phyloP scores from a whole-genome alignment of 768 basidiomycete species.

The Leccinum arenicola region DNA sequence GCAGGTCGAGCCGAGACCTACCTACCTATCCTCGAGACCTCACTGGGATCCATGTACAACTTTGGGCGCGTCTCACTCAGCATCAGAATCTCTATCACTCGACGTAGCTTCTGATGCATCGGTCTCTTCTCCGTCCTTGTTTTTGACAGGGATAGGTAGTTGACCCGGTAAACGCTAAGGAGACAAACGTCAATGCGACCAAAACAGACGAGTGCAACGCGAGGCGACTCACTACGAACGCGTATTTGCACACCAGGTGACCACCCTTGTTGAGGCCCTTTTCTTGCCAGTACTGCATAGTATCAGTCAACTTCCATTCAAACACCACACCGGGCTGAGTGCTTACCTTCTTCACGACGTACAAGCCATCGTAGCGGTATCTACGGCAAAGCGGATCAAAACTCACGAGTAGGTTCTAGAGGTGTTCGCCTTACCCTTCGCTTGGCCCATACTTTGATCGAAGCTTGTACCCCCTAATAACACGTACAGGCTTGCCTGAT shows the following conservation, averaged over 20 bases:
- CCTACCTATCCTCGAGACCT: too few relatives aligned
- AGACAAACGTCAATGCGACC: not conserved
- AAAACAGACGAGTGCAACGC: not conserved
- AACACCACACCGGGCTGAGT: not conserved
- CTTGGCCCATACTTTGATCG: constrained; percentile 70
- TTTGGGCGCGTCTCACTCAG: not conserved
- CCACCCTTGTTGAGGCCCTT: constrained; percentile 66
- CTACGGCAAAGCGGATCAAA: constrained; percentile 32
- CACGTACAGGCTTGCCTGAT: constrained; percentile 78
- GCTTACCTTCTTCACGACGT: constrained; percentile 67
- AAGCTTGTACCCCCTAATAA: constrained; percentile 75
- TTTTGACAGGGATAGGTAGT: constrained; percentile 23
- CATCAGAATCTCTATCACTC: constrained; percentile 4
- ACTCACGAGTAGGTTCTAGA: not conserved
- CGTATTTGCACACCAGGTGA: constrained; percentile 80
- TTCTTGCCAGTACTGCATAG: constrained; percentile 66
- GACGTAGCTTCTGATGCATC: not conserved
- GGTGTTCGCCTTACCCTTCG: constrained; percentile 53
- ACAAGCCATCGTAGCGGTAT: constrained; percentile 91
- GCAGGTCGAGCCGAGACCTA: not conserved
- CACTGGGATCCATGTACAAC: not conserved
- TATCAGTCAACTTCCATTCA: not conserved
- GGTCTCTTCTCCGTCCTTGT: constrained; percentile 5
- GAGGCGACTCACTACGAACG: constrained; percentile 60
- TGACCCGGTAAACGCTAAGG: constrained; percentile 28